Evolutionary conservation across 176 grass and related monocot species (phyloP).

Genomic region (Hordeum marinum): DNA sequence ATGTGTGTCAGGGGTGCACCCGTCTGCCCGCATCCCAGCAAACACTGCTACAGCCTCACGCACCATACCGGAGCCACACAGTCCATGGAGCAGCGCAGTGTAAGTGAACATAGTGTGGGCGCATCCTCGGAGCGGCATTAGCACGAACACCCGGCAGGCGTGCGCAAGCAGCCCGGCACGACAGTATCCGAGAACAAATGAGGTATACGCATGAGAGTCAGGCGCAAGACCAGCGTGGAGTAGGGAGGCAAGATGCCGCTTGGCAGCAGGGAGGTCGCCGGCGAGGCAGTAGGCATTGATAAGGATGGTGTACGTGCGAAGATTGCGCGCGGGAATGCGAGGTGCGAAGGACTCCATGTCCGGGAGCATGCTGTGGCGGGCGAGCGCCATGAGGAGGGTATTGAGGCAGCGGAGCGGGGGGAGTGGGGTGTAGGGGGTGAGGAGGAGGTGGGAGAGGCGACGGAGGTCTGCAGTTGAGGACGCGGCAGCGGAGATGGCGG

Average conservation of each 20-base stretch:
- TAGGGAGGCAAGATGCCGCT: constrained; percentile 56
- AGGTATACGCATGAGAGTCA: constrained; percentile 71
- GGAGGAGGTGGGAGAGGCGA: constrained; percentile 32
- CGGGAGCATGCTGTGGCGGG: constrained; percentile 51
- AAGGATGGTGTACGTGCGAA: constrained; percentile 73
- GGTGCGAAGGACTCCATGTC: constrained; percentile 66
- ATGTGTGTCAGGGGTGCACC: constrained; percentile 46
- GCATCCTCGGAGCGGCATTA: constrained; percentile 81
- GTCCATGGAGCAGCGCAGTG: constrained; percentile 60
- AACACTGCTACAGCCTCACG: constrained; percentile 55
- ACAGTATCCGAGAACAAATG: constrained; percentile 71
- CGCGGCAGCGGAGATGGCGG: constrained; percentile 36
- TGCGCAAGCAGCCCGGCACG: constrained; percentile 42
- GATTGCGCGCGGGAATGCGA: constrained; percentile 53
- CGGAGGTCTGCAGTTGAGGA: constrained; percentile 31
- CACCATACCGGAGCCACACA: constrained; percentile 46
- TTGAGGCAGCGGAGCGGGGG: constrained; percentile 56
- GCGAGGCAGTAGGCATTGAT: constrained; percentile 81
- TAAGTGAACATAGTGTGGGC: constrained; percentile 57
- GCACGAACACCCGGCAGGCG: constrained; percentile 66
- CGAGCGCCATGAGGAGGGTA: constrained; percentile 61
- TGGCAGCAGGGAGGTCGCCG: constrained; percentile 56
- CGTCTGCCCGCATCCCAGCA: constrained; percentile 39
- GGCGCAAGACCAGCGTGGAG: constrained; percentile 45
- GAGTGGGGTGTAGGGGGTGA: constrained; percentile 13